These are phyloP conservation scores for Xylaria sp. DNA, from an alignment of 495 filamentous ascomycete genomes.

Conservation along the genomic window DNA sequence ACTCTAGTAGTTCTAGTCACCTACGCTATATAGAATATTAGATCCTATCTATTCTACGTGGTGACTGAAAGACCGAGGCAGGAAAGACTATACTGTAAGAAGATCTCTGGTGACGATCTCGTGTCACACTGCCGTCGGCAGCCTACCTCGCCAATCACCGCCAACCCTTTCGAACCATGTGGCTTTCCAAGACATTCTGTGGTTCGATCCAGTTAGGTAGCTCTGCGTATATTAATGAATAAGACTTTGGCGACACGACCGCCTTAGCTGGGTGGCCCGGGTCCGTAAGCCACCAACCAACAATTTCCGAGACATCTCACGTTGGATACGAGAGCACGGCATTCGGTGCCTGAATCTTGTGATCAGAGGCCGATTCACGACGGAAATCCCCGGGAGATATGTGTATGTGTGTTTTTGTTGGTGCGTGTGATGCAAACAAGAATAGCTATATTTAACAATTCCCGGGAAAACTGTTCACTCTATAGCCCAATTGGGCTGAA, in stretches of 20 bases:
- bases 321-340: slow-evolving; percentile 6
- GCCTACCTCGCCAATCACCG: slow-evolving; percentile 1
- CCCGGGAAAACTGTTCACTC: background rate
- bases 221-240: background rate
- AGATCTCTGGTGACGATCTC: background rate
- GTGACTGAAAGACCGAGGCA: background rate
- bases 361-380: background rate
- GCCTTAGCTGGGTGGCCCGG: background rate
- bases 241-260: background rate
- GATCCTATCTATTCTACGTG: background rate
- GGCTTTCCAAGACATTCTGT: background rate
- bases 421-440: background rate
- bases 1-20: background rate
- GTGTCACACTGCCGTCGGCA: slow-evolving; percentile 11
- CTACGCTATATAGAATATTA: background rate
- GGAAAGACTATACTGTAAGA: background rate
- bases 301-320: slow-evolving; percentile 1
- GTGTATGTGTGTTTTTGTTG: background rate
- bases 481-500: background rate
- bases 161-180: background rate
- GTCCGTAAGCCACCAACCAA: background rate
- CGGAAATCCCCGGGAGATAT: background rate
- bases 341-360: background rate
- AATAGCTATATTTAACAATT: slow-evolving; percentile 1
- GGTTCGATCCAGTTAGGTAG: background rate